Percentiles rank a stretch among this genome's conserved stretches.
Conservation (phyloP, 805 yeast species). For the Osmozyma mogii region DNA sequence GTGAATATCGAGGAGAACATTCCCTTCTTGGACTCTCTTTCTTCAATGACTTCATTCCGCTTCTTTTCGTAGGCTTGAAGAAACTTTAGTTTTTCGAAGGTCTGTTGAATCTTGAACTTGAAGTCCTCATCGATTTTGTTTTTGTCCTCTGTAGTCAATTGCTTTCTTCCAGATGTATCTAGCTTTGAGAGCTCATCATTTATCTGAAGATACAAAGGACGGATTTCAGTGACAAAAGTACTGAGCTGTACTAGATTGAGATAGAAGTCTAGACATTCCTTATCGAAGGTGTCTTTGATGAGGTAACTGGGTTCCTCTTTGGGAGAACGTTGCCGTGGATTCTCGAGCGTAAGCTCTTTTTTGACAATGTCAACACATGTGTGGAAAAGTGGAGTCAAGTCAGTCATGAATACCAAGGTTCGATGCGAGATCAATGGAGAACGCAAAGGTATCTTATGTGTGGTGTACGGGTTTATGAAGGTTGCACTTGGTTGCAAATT, state of each 20-base stretch:
- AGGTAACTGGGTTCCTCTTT: slow-evolving; percentile 3
- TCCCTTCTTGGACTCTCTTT: slow-evolving; percentile 15
- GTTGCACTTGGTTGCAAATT: slow-evolving; percentile 1
- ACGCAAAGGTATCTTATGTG: neutral
- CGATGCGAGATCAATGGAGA: neutral
- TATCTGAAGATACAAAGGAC: slow-evolving; percentile 25
- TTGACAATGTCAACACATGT: slow-evolving; percentile 41
- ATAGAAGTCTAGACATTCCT: slow-evolving; percentile 33
- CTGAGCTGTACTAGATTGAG: slow-evolving; percentile 22
- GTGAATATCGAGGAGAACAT: slow-evolving; percentile 14
- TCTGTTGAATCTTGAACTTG: slow-evolving; percentile 42
- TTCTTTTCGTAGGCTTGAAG: slow-evolving; percentile 46
- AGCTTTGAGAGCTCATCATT: slow-evolving; percentile 11
- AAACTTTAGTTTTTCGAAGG: slow-evolving; percentile 42
- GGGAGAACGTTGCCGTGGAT: slow-evolving; percentile 1
- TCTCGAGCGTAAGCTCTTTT: slow-evolving; percentile 18
- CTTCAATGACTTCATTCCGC: slow-evolving; percentile 21
- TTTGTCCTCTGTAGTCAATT: slow-evolving; percentile 40
- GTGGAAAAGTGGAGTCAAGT: slow-evolving; percentile 40
- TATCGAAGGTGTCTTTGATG: slow-evolving; percentile 31
- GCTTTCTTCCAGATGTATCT: slow-evolving; percentile 3
- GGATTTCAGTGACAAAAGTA: slow-evolving; percentile 24
- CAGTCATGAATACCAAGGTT: slow-evolving; percentile 27
- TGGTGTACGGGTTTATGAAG: slow-evolving; percentile 1
- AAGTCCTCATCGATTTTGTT: slow-evolving; percentile 50